phyloP scores from a whole-genome alignment of 192 early-diverging fungal genomes.

The Chytriomyces confervae region DNA sequence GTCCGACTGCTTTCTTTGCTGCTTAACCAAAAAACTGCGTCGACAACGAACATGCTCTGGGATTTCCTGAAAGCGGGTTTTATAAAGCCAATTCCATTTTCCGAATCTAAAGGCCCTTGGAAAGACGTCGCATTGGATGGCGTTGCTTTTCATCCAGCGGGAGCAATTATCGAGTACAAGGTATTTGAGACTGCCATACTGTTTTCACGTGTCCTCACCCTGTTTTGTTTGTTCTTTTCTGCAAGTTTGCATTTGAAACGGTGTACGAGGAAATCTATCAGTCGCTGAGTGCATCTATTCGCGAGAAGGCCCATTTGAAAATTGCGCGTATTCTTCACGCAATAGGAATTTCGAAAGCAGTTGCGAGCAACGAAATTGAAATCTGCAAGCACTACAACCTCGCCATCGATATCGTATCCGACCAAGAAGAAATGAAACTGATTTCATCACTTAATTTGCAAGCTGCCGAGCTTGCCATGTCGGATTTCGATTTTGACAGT shows the following conservation, averaged over 20 bases:
- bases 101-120: slow-evolving; percentile 23
- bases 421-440: slow-evolving; percentile 31
- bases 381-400: slow-evolving; percentile 51
- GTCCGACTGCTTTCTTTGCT: slow-evolving; percentile 26
- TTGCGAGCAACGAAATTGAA: slow-evolving; percentile 27
- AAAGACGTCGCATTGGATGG: slow-evolving; percentile 14
- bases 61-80: slow-evolving; percentile 33
- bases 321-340: slow-evolving; percentile 41
- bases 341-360: slow-evolving; percentile 25
- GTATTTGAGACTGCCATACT: not conserved
- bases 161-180: slow-evolving; percentile 31
- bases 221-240: not conserved
- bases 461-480: slow-evolving; percentile 37
- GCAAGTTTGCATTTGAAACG: slow-evolving; percentile 18
- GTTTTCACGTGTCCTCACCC: not conserved
- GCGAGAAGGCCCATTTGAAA: slow-evolving; percentile 37
- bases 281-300: not conserved
- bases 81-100: slow-evolving; percentile 27
- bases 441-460: slow-evolving; percentile 42
- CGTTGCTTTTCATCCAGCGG: slow-evolving; percentile 17
- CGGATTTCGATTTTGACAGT: slow-evolving; percentile 18
- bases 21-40: slow-evolving; percentile 24
- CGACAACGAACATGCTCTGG: slow-evolving; percentile 22
- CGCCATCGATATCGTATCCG: slow-evolving; percentile 21
- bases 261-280: slow-evolving; percentile 27